A percentile compares a stretch with the other conserved stretches of the same genome.
phyloP scores from a whole-genome alignment of 192 early-diverging fungal species.

The Backusella mclennaniae region DNA sequence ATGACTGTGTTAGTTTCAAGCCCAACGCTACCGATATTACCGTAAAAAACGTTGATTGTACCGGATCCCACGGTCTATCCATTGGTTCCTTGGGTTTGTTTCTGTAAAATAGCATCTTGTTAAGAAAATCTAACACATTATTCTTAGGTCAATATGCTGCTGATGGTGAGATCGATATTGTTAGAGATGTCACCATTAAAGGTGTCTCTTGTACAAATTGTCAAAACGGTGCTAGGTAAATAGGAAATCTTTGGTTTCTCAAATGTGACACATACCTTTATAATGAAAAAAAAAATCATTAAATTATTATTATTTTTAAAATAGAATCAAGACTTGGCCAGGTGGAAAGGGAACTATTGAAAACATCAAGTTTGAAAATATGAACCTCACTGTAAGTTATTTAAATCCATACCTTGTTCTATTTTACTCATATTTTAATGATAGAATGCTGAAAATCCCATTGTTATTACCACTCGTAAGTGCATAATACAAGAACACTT shows the following conservation, averaged over 20 bases:
- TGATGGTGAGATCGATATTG: constrained; percentile 16
- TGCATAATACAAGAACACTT: background rate
- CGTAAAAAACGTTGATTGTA: constrained; percentile 24
- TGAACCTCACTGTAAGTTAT: constrained; percentile 1
- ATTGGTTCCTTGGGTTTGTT: constrained; percentile 12
- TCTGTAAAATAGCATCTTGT: background rate
- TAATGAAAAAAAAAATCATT: background rate
- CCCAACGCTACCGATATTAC: constrained; percentile 20
- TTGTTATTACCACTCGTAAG: constrained; percentile 12
- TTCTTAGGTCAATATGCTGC: constrained; percentile 17
- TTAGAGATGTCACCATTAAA: constrained; percentile 7
- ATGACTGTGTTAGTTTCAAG: constrained; percentile 27
- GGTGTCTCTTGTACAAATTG: constrained; percentile 9
- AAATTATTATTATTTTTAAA: background rate
- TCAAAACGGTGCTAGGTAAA: constrained; percentile 12
- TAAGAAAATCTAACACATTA: background rate
- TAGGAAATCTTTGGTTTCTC: background rate
- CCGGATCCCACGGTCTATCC: constrained; percentile 31
- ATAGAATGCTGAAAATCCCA: background rate
- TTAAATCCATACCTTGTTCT: background rate
- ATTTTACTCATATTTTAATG: background rate
- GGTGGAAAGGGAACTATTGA: background rate
- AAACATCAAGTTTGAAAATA: constrained; percentile 3
- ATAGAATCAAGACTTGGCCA: constrained; percentile 13
- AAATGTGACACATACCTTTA: background rate